Evolutionary conservation across 345 rosid genomes (phyloP).

Genomic region (Citrus cavaleriei): DNA sequence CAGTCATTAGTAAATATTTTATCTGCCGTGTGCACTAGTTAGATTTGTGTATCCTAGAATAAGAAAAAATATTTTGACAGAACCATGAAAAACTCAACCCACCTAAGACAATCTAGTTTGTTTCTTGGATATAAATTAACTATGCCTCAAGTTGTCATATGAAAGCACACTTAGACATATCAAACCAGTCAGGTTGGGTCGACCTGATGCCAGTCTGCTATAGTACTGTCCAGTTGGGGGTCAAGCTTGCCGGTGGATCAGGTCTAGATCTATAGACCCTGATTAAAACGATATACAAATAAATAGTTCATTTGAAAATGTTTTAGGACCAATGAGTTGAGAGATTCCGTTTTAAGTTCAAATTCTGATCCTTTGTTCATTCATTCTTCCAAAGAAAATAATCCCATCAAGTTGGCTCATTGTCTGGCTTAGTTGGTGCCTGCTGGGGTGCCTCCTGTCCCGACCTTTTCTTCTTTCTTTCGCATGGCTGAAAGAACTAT

Average conservation of each 20-base stretch:
- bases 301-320: background rate
- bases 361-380: background rate
- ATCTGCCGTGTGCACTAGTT: background rate
- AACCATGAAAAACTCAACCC: background rate
- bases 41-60: background rate
- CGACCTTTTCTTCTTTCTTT: background rate
- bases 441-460: background rate
- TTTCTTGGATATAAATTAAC: background rate
- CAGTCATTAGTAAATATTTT: background rate
- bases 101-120: background rate
- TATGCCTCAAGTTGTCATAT: background rate
- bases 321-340: background rate
- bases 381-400: background rate
- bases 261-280: background rate
- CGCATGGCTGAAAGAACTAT: background rate
- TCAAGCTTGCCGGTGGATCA: background rate
- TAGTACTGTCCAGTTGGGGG: background rate
- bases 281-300: background rate
- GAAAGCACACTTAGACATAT: background rate
- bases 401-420: background rate
- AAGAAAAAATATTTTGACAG: background rate
- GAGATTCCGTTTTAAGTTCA: background rate
- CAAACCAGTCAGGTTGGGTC: background rate
- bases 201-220: background rate
- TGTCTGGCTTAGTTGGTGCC: background rate